Evolutionary conservation across 306 rosid species (phyloP).

Genomic region (Cicer judaicum): DNA sequence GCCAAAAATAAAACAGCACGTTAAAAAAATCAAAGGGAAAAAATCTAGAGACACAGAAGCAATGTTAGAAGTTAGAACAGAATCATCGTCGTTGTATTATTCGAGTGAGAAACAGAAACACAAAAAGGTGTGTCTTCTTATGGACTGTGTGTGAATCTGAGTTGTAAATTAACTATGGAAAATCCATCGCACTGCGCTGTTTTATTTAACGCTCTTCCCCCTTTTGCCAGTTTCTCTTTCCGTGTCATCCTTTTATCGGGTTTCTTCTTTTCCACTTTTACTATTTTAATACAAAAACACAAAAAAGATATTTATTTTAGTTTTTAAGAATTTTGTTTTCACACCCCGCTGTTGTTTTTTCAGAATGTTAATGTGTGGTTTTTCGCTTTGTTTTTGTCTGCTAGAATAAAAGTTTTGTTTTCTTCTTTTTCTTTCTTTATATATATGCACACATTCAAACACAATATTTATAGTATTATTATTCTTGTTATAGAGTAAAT

Average conservation of each 20-base stretch:
- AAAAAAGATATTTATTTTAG: neutral
- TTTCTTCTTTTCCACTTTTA: neutral
- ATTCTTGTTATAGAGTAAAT: neutral
- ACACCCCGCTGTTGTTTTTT: neutral
- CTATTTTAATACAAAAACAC: neutral
- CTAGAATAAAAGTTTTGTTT: neutral
- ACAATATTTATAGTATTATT: neutral
- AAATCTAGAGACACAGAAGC: neutral
- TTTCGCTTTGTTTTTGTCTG: neutral
- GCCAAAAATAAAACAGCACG: neutral
- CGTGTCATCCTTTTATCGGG: neutral
- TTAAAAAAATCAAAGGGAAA: neutral
- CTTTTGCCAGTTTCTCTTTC: constrained; percentile 18
- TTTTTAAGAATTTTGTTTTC: neutral
- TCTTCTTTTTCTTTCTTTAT: neutral
- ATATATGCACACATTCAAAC: neutral
- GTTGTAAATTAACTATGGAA: constrained; percentile 15
- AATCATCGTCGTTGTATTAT: neutral
- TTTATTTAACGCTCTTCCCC: constrained; percentile 23
- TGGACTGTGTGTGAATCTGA: neutral
- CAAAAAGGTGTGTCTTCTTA: neutral
- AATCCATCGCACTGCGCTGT: constrained; percentile 19
- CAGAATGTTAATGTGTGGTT: neutral
- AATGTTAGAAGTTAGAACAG: neutral
- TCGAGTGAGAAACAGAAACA: neutral